Evolutionary conservation across 805 yeast species (phyloP).

Genomic region (Wickerhamomyces chaumierensis): DNA sequence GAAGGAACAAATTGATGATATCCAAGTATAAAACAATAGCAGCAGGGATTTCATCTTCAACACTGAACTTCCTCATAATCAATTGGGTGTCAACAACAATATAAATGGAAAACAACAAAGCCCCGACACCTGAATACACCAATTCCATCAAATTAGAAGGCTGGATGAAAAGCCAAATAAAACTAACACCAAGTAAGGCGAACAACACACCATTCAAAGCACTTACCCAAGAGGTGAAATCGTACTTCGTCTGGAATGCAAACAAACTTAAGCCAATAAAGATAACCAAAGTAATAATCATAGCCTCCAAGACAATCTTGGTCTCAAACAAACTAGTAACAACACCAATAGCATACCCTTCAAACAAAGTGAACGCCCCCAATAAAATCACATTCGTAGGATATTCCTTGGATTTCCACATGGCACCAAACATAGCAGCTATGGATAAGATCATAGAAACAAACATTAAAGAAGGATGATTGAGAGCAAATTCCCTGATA

Average conservation of each 20-base stretch:
- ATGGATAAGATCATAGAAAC: slow-evolving; percentile 49
- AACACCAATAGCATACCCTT: slow-evolving; percentile 63
- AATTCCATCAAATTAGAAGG: slow-evolving; percentile 47
- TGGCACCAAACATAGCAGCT: slow-evolving; percentile 54
- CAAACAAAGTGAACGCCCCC: slow-evolving; percentile 60
- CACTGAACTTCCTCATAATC: slow-evolving; percentile 60
- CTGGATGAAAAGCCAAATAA: slow-evolving; percentile 55
- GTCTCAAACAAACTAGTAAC: slow-evolving; percentile 54
- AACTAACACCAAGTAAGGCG: slow-evolving; percentile 60
- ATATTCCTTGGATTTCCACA: slow-evolving; percentile 51
- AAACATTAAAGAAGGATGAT: slow-evolving; percentile 47
- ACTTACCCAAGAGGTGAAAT: slow-evolving; percentile 59
- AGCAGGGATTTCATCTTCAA: slow-evolving; percentile 81
- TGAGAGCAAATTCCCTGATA: slow-evolving; percentile 42
- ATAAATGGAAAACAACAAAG: slow-evolving; percentile 59
- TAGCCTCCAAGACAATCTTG: slow-evolving; percentile 56
- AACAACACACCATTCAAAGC: slow-evolving; percentile 45
- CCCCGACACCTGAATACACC: slow-evolving; percentile 63
- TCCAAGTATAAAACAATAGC: slow-evolving; percentile 73
- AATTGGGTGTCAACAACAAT: slow-evolving; percentile 74
- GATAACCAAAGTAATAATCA: slow-evolving; percentile 53
- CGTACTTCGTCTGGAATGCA: slow-evolving; percentile 71
- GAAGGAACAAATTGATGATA: slow-evolving; percentile 68
- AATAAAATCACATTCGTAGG: slow-evolving; percentile 56
- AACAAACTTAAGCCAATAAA: slow-evolving; percentile 69